A percentile compares a stretch with the other conserved stretches of the same genome.
phyloP scores from a whole-genome alignment of 495 filamentous ascomycete genomes.

The Zalerion maritima region DNA sequence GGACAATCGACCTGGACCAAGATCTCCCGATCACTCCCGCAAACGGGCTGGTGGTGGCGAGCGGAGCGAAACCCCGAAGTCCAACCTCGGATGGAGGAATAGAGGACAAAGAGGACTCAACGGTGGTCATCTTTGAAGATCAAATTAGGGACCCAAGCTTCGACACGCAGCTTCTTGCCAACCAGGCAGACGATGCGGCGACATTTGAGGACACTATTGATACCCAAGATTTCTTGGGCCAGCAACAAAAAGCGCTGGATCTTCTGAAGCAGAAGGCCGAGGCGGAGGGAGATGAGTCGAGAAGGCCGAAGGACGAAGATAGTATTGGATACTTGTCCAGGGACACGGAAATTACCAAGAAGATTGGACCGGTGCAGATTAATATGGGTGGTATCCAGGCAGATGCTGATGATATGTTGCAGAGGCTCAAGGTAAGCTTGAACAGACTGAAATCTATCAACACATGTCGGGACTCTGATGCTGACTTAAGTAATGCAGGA shows the following conservation, averaged over 20 bases:
- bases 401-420: constrained; percentile 88
- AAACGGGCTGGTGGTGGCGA: constrained; percentile 3
- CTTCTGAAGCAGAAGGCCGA: constrained; percentile 41
- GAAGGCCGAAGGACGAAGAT: constrained; percentile 9
- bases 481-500: too few relatives aligned
- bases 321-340: constrained; percentile 26
- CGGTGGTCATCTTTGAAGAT: constrained; percentile 63
- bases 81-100: too few relatives aligned
- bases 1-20: constrained; percentile 67
- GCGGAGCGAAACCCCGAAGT: constrained; percentile 7
- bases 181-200: constrained; percentile 31
- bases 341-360: constrained; percentile 58
- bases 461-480: too few relatives aligned
- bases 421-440: constrained; percentile 59
- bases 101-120: constrained; percentile 29
- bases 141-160: constrained; percentile 58
- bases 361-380: constrained; percentile 91
- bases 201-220: constrained; percentile 57
- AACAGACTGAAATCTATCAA: constrained; percentile 7
- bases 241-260: constrained; percentile 61
- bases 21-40: constrained; percentile 15
- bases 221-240: constrained; percentile 62
- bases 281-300: constrained; percentile 41
- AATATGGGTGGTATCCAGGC: constrained; percentile 97
- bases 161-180: constrained; percentile 38